phyloP scores from a whole-genome alignment of 2,329 filamentous ascomycete genomes.

The Chaetomiaceae sp. region DNA sequence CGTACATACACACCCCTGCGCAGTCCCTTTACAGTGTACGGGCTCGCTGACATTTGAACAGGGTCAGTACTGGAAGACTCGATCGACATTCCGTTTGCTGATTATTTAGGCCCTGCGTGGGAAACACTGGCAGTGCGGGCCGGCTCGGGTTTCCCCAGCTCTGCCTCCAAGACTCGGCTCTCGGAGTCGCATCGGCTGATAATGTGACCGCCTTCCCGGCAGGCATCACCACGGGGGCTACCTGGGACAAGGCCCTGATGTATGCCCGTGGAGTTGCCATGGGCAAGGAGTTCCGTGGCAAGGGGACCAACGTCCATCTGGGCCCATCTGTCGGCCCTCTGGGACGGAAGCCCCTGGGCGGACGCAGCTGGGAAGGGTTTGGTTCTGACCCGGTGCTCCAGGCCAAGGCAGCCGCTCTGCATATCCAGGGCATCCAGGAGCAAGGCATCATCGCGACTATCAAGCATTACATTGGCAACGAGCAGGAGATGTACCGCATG shows the following conservation, averaged over 20 bases:
- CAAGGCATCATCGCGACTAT: conserved; percentile 78
- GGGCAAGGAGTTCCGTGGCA: conserved; percentile 67
- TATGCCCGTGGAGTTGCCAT: conserved; percentile 63
- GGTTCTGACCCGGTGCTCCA: conserved; percentile 66
- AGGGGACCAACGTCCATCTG: conserved; percentile 67
- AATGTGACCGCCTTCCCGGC: conserved; percentile 73
- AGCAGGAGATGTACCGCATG: conserved; percentile 64
- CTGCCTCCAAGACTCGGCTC: conserved; percentile 66
- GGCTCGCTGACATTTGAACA: conserved; percentile 10
- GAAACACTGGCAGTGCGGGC: conserved; percentile 68
- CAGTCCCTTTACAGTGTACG: neutral
- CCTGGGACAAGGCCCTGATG: conserved; percentile 69
- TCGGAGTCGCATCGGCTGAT: conserved; percentile 69
- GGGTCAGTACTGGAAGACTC: conserved; percentile 21
- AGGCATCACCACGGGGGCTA: conserved; percentile 72
- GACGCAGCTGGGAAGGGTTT: conserved; percentile 73
- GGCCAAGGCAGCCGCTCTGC: conserved; percentile 66
- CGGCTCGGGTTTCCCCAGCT: conserved; percentile 69
- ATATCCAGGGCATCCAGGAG: conserved; percentile 75
- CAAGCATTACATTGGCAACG: conserved; percentile 71
- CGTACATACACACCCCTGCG: neutral
- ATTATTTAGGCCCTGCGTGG: conserved; percentile 57
- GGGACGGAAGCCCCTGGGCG: conserved; percentile 67
- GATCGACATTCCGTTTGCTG: neutral
- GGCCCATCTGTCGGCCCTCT: conserved; percentile 68